Evolutionary conservation across 2,329 filamentous ascomycete genomes (phyloP).

Genomic region (Amylocarpus encephaloides): DNA sequence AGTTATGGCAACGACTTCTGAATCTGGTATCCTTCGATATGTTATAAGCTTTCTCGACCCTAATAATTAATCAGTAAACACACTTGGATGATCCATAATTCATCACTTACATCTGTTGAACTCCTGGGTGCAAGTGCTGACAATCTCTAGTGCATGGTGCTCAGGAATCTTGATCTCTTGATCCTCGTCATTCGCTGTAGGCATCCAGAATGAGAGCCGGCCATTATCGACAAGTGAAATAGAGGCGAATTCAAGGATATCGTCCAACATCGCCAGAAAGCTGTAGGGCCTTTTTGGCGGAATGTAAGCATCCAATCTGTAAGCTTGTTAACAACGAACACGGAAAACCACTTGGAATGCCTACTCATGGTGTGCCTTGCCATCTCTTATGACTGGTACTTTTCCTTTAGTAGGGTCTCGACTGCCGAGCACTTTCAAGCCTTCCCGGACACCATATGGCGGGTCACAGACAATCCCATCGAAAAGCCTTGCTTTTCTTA

Average conservation of each 20-base stretch:
- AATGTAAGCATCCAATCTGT: conserved; percentile 60
- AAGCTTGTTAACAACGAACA: conserved; percentile 7
- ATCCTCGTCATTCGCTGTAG: conserved; percentile 74
- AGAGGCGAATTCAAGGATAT: conserved; percentile 78
- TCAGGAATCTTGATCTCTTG: conserved; percentile 69
- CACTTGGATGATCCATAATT: no score
- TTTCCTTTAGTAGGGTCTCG: conserved; percentile 57
- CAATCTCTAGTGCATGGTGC: conserved; percentile 68
- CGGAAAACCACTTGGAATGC: conserved; percentile 25
- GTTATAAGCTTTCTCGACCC: conserved; percentile 87
- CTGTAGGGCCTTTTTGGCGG: conserved; percentile 89
- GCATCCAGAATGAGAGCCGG: conserved; percentile 93
- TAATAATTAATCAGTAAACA: conserved; percentile 32
- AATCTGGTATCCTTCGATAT: conserved; percentile 65
- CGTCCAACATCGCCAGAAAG: conserved; percentile 82
- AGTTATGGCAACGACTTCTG: conserved; percentile 38
- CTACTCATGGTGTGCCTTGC: conserved; percentile 62
- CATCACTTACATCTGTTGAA: conserved; percentile 74
- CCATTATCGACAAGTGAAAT: conserved; percentile 71
- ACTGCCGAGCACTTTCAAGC: conserved; percentile 77
- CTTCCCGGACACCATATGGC: conserved; percentile 91
- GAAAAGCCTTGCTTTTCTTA: conserved; percentile 55
- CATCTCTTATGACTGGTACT: conserved; percentile 58
- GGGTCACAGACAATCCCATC: conserved; percentile 95
- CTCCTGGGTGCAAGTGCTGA: conserved; percentile 72